A percentile compares a stretch with the other conserved stretches of the same genome.
phyloP scores from a whole-genome alignment of 306 rosid species.

The Echinosophora koreensis region DNA sequence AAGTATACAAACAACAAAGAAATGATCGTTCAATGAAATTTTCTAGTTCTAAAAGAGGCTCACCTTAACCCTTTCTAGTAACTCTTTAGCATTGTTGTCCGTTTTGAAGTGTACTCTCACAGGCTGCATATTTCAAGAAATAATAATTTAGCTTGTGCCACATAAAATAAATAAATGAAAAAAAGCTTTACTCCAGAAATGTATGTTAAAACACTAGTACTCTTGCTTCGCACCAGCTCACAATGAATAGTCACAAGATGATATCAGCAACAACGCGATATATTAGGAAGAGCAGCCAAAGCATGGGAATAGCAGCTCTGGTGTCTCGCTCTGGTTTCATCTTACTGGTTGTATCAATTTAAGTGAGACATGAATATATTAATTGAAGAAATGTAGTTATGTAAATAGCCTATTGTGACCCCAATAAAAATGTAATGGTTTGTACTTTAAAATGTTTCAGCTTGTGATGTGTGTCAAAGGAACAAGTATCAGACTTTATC shows the following conservation, averaged over 20 bases:
- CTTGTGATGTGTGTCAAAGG: too few species aligned
- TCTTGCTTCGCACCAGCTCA: neutral
- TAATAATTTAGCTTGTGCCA: conserved; percentile 30
- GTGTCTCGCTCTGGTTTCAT: neutral
- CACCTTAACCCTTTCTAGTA: conserved; percentile 80
- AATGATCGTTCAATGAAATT: neutral
- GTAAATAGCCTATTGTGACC: neutral
- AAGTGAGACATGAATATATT: neutral
- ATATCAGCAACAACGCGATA: neutral
- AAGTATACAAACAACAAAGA: neutral
- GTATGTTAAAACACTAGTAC: neutral
- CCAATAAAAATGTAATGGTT: neutral
- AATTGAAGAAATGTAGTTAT: neutral
- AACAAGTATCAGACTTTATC: too few species aligned
- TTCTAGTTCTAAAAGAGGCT: conserved; percentile 19
- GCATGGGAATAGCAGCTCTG: too few species aligned
- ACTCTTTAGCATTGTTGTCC: conserved; percentile 74
- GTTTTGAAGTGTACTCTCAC: conserved; percentile 77
- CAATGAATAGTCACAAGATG: neutral
- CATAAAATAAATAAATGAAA: conserved; percentile 9
- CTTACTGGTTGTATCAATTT: neutral
- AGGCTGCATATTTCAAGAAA: conserved; percentile 63
- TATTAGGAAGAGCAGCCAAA: conserved; percentile 1
- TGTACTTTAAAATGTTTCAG: neutral
- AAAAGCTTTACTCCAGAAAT: neutral